Conservation (phyloP, 441 rosid genomes). For the Bruguiera hainesii region DNA sequence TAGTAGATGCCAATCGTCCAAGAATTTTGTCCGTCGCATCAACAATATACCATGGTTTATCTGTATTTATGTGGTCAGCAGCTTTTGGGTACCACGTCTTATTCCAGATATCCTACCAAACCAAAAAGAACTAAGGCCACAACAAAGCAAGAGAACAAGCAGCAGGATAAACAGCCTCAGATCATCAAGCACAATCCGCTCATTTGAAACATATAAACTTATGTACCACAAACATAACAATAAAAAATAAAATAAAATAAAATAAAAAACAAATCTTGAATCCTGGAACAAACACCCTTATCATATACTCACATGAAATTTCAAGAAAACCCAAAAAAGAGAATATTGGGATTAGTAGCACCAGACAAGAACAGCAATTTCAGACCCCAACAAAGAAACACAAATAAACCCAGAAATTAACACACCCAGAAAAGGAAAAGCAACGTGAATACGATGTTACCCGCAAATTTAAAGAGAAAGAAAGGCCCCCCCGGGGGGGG, state of each 20-base stretch:
- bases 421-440: too few species aligned
- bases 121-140: conserved; percentile 6
- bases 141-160: not conserved
- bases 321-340: too few species aligned
- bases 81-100: conserved; percentile 94
- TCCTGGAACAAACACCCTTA: too few species aligned
- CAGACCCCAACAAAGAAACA: not conserved
- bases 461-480: not conserved
- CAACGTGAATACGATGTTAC: too few species aligned
- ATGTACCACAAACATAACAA: too few species aligned
- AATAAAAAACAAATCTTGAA: too few species aligned
- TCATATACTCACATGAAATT: too few species aligned
- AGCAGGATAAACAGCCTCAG: not conserved
- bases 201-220: too few species aligned
- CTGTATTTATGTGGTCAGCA: conserved; percentile 73
- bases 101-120: conserved; percentile 85
- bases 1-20: conserved; percentile 84
- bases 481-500: not conserved
- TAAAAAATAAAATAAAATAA: too few species aligned
- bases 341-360: too few species aligned
- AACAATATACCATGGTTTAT: conserved; percentile 80
- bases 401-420: not conserved
- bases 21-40: conserved; percentile 90
- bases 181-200: not conserved
- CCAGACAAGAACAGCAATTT: too few species aligned